These are phyloP conservation scores for Euphorbia corollata DNA, from an alignment of 441 rosid genomes.

Conservation along the genomic window DNA sequence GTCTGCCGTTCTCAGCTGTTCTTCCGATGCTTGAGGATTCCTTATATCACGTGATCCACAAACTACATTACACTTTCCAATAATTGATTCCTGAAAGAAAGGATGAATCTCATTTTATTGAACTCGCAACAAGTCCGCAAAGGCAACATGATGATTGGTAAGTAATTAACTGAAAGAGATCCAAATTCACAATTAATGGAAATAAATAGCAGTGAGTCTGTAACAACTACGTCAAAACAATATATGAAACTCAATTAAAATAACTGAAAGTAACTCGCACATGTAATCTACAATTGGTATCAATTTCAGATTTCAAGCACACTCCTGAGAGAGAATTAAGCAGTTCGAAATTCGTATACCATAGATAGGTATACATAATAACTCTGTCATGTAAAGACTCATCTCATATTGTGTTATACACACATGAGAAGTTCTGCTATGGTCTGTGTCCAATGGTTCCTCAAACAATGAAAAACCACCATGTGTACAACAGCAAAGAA, in stretches of 20 bases:
- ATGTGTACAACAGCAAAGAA: neutral
- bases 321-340: neutral
- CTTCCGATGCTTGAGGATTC: constrained; percentile 35
- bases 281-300: neutral
- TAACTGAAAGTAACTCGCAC: neutral
- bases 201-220: neutral
- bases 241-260: neutral
- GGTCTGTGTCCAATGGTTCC: neutral
- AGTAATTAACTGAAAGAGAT: neutral
- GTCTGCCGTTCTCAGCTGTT: constrained; percentile 32
- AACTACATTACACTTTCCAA: constrained; percentile 44
- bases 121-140: neutral
- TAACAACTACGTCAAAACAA: neutral
- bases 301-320: neutral
- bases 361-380: too few species aligned
- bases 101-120: neutral
- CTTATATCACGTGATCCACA: constrained; percentile 46
- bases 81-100: constrained; percentile 36
- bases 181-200: neutral
- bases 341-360: too few species aligned
- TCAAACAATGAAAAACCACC: neutral
- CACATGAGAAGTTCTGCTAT: neutral
- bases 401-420: neutral
- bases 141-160: neutral
- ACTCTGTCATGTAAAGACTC: too few species aligned